Evolutionary conservation across 441 rosid genomes (phyloP).

Genomic region (Omphalea diandra): DNA sequence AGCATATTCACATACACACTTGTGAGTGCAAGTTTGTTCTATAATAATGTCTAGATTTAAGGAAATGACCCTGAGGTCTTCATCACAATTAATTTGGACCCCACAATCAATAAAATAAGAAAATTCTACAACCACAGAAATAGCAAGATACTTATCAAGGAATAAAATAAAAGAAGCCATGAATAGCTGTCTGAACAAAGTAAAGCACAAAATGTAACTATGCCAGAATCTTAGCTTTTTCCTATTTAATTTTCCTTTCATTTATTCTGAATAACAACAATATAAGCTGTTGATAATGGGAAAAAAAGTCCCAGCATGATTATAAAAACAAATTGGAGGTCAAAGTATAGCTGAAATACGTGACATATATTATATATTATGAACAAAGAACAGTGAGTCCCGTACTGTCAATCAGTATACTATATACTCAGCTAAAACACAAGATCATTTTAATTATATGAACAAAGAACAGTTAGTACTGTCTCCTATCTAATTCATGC

Average conservation of each 20-base stretch:
- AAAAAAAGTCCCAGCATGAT: background rate
- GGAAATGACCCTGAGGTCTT: background rate
- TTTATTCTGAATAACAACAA: background rate
- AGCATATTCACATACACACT: background rate
- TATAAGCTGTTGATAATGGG: background rate
- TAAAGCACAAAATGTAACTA: background rate
- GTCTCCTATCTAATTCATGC: background rate
- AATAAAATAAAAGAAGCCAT: too few species aligned
- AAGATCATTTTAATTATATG: too few species aligned
- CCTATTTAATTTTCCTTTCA: background rate
- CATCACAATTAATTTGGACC: background rate
- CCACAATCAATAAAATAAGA: background rate
- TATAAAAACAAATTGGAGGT: background rate
- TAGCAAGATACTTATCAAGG: background rate
- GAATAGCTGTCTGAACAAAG: background rate
- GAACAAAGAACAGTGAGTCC: too few species aligned
- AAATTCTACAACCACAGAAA: background rate
- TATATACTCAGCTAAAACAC: too few species aligned
- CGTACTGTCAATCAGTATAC: too few species aligned
- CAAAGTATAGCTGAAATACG: background rate
- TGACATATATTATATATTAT: too few species aligned
- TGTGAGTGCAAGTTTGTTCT: background rate
- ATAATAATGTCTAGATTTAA: background rate
- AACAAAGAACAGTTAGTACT: background rate
- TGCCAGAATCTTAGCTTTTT: background rate